These are phyloP conservation scores for Nicotiana obtusifolia DNA, from an alignment of 257 asterid species.

Conservation along the genomic window DNA sequence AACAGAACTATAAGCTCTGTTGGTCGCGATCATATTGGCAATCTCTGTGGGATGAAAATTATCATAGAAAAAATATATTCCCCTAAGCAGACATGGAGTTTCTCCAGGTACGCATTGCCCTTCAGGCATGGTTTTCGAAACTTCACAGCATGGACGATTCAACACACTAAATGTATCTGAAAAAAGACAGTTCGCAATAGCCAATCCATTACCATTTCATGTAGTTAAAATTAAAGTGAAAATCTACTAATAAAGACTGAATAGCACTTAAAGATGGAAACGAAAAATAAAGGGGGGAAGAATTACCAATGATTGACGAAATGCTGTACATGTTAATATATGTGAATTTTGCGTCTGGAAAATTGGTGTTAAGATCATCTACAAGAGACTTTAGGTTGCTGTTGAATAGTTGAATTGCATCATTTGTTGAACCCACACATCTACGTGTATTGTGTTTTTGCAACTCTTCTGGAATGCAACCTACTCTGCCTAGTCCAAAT, in stretches of 20 bases:
- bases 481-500: constrained; percentile 40
- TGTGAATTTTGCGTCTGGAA: constrained; percentile 33
- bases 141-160: constrained; percentile 33
- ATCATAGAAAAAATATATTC: constrained; percentile 24
- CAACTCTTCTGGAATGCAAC: constrained; percentile 35
- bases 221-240: no score
- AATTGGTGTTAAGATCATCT: constrained; percentile 24
- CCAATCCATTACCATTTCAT: no score
- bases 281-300: background rate
- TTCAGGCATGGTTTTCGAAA: background rate
- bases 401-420: constrained; percentile 26
- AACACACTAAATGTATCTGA: background rate
- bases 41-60: constrained; percentile 29
- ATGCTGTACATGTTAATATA: constrained; percentile 41
- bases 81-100: constrained; percentile 26
- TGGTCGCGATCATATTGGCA: background rate
- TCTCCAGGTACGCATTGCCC: constrained; percentile 23
- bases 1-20: constrained; percentile 24
- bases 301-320: constrained; percentile 28
- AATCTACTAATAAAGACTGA: no score
- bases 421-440: constrained; percentile 39
- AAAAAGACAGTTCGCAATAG: background rate
- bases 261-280: no score
- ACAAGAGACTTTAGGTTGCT: constrained; percentile 29
- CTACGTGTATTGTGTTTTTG: constrained; percentile 11